These are phyloP conservation scores for Colletotrichum graminicola DNA, from an alignment of 2,329 filamentous ascomycete genomes.

Conservation along the genomic window DNA sequence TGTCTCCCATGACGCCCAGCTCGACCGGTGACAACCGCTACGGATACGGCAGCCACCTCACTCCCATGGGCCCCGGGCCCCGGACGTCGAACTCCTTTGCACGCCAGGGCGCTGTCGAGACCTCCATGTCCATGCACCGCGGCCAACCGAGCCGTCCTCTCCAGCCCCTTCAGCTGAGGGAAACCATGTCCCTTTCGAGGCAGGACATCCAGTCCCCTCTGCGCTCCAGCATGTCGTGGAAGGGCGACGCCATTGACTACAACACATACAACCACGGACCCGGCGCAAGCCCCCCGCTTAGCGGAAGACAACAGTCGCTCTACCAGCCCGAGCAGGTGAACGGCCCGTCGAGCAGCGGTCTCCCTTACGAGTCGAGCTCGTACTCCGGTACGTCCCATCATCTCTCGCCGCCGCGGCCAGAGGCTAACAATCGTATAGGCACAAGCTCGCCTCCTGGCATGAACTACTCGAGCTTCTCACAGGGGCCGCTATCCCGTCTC, in stretches of 20 bases:
- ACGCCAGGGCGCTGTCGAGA: conserved; percentile 61
- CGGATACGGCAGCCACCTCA: conserved; percentile 62
- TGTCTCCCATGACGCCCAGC: conserved; percentile 67
- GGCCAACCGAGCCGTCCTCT: conserved; percentile 63
- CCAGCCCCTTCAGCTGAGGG: conserved; percentile 70
- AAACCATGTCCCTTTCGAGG: conserved; percentile 68
- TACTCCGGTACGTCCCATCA: conserved; percentile 61
- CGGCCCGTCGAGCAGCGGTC: conserved; percentile 54
- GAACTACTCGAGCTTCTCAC: conserved; percentile 62
- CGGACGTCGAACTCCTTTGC: conserved; percentile 66
- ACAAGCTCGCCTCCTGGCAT: conserved; percentile 64
- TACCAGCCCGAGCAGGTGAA: conserved; percentile 65
- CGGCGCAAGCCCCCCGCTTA: conserved; percentile 60
- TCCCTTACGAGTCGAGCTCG: conserved; percentile 63
- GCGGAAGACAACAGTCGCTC: conserved; percentile 61
- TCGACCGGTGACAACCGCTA: conserved; percentile 60
- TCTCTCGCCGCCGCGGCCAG: not conserved
- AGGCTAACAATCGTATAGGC: conserved; percentile 51
- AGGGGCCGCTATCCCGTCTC: conserved; percentile 58
- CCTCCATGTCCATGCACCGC: conserved; percentile 55
- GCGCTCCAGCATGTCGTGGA: conserved; percentile 73
- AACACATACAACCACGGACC: conserved; percentile 62
- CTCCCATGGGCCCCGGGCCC: conserved; percentile 61
- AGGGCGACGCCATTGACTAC: conserved; percentile 70
- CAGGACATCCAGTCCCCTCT: conserved; percentile 71